Base-by-base conservation (phyloP, 192 early-diverging fungal genomes). In the Backusella parvicylindrica region DNA sequence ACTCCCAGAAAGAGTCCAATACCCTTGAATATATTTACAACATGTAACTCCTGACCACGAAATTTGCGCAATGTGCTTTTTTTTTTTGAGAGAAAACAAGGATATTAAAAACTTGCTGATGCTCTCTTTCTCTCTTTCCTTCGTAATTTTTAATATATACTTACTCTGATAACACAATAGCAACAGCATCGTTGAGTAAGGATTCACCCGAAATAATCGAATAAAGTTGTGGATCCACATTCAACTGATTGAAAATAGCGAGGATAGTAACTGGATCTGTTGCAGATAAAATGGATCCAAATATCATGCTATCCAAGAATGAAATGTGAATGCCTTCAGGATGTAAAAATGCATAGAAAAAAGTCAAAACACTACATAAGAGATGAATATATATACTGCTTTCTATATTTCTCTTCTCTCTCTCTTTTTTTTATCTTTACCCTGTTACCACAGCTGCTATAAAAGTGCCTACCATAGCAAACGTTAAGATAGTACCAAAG, bases 201-300 rank as follows among this genome's bases (percentile, higher is more conserved):
- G 90, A 93, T 79, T 99, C 98, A 37, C 98, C 98, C 83, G 97
- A 99, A 49, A 99, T 96, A 68, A 99, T 93, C 5, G 98, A 93
- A 80, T 95, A 98, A 53, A 99, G 80, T 83, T 94, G 92, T 3
- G 96, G 95, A 70, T 99, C 98, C 41, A 99, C 98, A 71, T 91
- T 89, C 69, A 96, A 85, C 75, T 97, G 95, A 73, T 95, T 89
- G 80, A 99, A 98, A 40, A 99, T 95, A 6, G 98, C 92, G 70
- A 99, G 85, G 31, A 99, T 93, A 0, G 98, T 98, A 36, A 99
- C 96, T 2, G 98, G 96, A 80, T 99, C 98, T 2, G 98, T 99
- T 18, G 98, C 96, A 11, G 95, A 96, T 64, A 99, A 82, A 68
- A 99, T 95, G 13, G 95, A 87, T 18, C 98, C 98, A 79, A 98